phyloP scores from a whole-genome alignment of 495 filamentous ascomycete species.

The Penicillium cosmopolitanum region DNA sequence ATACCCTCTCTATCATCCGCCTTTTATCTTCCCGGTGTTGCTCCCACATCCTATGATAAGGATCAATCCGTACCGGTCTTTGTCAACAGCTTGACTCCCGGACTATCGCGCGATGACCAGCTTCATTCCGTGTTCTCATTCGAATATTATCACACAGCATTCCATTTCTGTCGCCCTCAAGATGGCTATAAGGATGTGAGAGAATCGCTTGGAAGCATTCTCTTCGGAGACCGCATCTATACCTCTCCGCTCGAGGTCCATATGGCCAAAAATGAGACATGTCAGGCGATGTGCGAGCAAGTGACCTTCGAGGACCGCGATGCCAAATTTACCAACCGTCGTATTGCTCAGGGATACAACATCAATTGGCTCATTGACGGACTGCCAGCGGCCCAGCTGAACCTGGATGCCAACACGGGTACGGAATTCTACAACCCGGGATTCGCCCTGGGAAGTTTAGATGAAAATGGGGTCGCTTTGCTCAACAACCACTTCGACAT shows the following conservation, averaged over 20 bases:
- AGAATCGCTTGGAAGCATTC: conserved; percentile 91
- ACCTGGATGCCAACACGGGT: conserved; percentile 70
- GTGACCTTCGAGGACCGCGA: conserved; percentile 67
- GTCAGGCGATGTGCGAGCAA: conserved; percentile 73
- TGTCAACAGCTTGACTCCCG: conserved; percentile 90
- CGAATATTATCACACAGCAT: conserved; percentile 89
- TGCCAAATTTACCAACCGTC: conserved; percentile 78
- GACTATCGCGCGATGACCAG: conserved; percentile 74
- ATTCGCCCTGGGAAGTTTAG: conserved; percentile 76
- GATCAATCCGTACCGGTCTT: conserved; percentile 81
- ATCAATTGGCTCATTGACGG: conserved; percentile 97
- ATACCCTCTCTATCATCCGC: conserved; percentile 62
- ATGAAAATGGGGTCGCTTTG: conserved; percentile 55
- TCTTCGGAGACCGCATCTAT: conserved; percentile 95
- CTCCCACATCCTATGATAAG: conserved; percentile 84
- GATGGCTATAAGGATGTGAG: conserved; percentile 73
- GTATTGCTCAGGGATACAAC: conserved; percentile 81
- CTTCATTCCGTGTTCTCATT: conserved; percentile 90
- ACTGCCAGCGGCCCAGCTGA: conserved; percentile 81
- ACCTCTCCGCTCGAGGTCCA: conserved; percentile 86
- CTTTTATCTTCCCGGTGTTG: conserved; percentile 96
- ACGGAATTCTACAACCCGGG: conserved; percentile 83
- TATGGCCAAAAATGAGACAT: conserved; percentile 83
- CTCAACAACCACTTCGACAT: conserved; percentile 97
- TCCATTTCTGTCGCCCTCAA: conserved; percentile 83